These are phyloP conservation scores for Sindora glabra DNA, from an alignment of 306 rosid genomes.

Conservation along the genomic window DNA sequence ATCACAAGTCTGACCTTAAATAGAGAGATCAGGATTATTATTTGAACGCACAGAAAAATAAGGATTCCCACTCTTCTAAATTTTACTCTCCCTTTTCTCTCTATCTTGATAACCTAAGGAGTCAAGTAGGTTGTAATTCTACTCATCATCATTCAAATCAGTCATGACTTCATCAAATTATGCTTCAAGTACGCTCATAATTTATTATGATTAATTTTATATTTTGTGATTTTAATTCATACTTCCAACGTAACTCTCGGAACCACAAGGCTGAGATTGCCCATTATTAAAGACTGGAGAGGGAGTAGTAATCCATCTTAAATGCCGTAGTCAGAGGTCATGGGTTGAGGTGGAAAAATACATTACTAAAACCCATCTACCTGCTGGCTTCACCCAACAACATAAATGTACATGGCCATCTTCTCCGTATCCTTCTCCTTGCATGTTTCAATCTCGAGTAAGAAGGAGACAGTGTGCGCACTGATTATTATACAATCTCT, in stretches of 20 bases:
- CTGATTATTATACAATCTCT: not conserved
- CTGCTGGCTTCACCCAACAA: constrained; percentile 57
- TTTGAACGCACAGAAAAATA: too few species aligned
- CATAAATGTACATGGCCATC: constrained; percentile 38
- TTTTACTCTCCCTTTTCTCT: too few species aligned
- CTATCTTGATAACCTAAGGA: too few species aligned
- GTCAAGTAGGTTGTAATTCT: too few species aligned
- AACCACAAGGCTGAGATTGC: not conserved
- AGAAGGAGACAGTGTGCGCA: not conserved
- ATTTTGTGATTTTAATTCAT: too few species aligned
- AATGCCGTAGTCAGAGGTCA: constrained; percentile 10
- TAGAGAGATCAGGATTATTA: too few species aligned
- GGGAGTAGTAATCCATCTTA: constrained; percentile 11
- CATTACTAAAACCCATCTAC: constrained; percentile 25
- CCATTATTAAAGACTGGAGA: not conserved
- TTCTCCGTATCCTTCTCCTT: not conserved
- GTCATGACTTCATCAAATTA: too few species aligned
- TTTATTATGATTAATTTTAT: too few species aligned
- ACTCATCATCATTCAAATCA: too few species aligned
- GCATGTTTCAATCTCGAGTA: constrained; percentile 2
- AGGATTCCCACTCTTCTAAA: too few species aligned
- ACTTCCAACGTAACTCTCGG: not conserved
- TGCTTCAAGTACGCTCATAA: too few species aligned
- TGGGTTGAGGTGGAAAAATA: not conserved
- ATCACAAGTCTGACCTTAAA: too few species aligned